phyloP scores from a whole-genome alignment of 805 yeast species.

The Spathaspora boniae region DNA sequence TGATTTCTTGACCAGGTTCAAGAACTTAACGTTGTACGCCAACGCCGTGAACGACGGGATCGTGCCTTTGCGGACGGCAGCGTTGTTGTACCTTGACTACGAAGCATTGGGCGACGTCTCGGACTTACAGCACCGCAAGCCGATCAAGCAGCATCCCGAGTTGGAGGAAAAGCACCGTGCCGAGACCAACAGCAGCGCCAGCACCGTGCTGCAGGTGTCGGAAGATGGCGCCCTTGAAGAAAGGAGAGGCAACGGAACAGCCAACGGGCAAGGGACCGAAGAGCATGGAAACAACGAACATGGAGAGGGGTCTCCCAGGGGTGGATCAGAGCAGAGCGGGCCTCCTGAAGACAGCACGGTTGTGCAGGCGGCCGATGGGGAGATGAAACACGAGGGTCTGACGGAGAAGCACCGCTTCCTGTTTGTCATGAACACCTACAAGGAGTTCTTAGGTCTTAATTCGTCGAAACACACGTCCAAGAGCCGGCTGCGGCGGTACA shows the following conservation, averaged over 20 bases:
- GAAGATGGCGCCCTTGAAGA: slow-evolving; percentile 14
- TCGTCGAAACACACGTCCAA: not conserved
- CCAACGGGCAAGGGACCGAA: not conserved
- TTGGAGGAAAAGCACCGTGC: slow-evolving; percentile 4
- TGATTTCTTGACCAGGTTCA: slow-evolving; percentile 24
- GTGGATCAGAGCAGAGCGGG: no score
- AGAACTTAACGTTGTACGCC: slow-evolving; percentile 38
- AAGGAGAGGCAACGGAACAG: slow-evolving; percentile 1
- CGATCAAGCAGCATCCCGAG: slow-evolving; percentile 8
- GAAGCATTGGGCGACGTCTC: slow-evolving; percentile 39
- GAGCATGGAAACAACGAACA: no score
- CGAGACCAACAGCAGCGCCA: slow-evolving; percentile 10
- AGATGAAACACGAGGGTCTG: slow-evolving; percentile 1
- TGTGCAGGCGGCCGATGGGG: not conserved
- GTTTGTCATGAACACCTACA: slow-evolving; percentile 11
- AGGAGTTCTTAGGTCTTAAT: slow-evolving; percentile 16
- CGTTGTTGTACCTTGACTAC: slow-evolving; percentile 41
- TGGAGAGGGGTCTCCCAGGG: no score
- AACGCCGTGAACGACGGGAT: slow-evolving; percentile 46
- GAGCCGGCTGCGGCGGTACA: slow-evolving; percentile 16
- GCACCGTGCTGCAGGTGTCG: slow-evolving; percentile 31
- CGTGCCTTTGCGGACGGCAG: slow-evolving; percentile 42
- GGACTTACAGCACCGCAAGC: slow-evolving; percentile 19
- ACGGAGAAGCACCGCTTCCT: slow-evolving; percentile 2
- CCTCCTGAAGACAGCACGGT: no score